Evolutionary conservation across 1,284 basidiomycete genomes (phyloP).

Genomic region (Marasmius tenuissimus): DNA sequence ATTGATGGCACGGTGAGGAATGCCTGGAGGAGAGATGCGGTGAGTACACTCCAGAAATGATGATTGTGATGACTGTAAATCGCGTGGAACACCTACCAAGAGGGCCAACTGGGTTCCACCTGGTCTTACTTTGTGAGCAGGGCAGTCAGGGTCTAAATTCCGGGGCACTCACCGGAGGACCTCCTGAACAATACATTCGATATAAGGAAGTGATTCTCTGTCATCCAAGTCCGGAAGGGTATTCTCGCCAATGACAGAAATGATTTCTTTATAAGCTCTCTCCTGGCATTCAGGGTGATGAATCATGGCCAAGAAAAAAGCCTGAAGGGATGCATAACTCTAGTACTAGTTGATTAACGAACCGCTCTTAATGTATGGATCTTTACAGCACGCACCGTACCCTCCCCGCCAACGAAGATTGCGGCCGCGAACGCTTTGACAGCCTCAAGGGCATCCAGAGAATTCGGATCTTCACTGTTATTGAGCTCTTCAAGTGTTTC

Average conservation of each 20-base stretch:
- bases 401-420: background rate
- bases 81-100: too few relatives aligned
- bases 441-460: background rate
- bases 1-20: conserved; percentile 1
- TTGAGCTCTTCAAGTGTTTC: background rate
- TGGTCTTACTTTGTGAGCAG: too few relatives aligned
- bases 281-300: background rate
- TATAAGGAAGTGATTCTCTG: conserved; percentile 3
- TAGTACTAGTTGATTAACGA: background rate
- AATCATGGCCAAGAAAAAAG: conserved; percentile 1
- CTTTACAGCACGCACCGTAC: background rate
- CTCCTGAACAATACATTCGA: conserved; percentile 1
- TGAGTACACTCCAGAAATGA: too few relatives aligned
- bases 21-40: background rate
- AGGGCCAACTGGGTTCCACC: too few relatives aligned
- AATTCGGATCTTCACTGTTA: background rate
- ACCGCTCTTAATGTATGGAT: background rate
- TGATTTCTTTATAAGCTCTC: conserved; percentile 1
- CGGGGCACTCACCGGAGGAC: background rate
- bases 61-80: too few relatives aligned
- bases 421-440: background rate
- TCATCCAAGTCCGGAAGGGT: conserved; percentile 1
- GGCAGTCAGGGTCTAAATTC: too few relatives aligned
- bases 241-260: background rate
- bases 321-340: background rate